A percentile compares a stretch with the other conserved stretches of the same genome.
Evolutionary conservation across 495 filamentous ascomycete genomes (phyloP).

Genomic region (Penicillium alfredii): DNA sequence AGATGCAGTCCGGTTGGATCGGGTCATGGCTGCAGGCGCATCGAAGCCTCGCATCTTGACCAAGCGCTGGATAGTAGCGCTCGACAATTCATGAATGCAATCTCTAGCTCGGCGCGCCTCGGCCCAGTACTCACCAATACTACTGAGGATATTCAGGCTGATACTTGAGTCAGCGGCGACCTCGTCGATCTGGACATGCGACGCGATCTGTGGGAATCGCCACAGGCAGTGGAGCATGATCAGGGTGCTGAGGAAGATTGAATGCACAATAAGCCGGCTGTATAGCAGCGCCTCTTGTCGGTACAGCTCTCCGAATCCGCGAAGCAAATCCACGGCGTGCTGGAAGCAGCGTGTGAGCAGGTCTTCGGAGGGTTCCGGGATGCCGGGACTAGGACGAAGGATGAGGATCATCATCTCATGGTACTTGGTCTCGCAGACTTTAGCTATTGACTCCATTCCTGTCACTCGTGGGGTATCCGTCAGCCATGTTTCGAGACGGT

Average conservation of each 20-base stretch:
- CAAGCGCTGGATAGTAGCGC: conserved; percentile 33
- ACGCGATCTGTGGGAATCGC: conserved; percentile 29
- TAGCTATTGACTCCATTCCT: conserved; percentile 14
- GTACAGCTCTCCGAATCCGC: conserved; percentile 32
- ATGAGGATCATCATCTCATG: conserved; percentile 42
- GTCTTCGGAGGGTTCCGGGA: conserved; percentile 34
- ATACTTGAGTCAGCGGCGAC: conserved; percentile 32
- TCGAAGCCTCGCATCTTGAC: conserved; percentile 23
- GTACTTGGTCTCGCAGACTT: conserved; percentile 33
- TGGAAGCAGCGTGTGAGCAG: conserved; percentile 30
- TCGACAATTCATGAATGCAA: conserved; percentile 36
- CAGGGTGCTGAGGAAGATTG: conserved; percentile 35
- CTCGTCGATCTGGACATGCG: conserved; percentile 32
- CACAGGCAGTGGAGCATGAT: conserved; percentile 41
- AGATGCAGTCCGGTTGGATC: neutral
- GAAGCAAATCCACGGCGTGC: conserved; percentile 31
- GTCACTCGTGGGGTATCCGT: conserved; percentile 20
- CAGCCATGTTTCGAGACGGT: conserved; percentile 28
- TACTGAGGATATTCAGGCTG: conserved; percentile 39
- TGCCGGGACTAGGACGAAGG: conserved; percentile 37
- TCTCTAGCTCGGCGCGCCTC: conserved; percentile 40
- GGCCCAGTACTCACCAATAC: conserved; percentile 42
- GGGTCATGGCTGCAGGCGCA: neutral
- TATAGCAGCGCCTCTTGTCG: conserved; percentile 30
- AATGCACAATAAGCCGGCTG: conserved; percentile 37